Evolutionary conservation across 2,329 filamentous ascomycete genomes (phyloP), one percentile per base, ranked within the genome.

Genomic region (Penicillium sp.): DNA sequence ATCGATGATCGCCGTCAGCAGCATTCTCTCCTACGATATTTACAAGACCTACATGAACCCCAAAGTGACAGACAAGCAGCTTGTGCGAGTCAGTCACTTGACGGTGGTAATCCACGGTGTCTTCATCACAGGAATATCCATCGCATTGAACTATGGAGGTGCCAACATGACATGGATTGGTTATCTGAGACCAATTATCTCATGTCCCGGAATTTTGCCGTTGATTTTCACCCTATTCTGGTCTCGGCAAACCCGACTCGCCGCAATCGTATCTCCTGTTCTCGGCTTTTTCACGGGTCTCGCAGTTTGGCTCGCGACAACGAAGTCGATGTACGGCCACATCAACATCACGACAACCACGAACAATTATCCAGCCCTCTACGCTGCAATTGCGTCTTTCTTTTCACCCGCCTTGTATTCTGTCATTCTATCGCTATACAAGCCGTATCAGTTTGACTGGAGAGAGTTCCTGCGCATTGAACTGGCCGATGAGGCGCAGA

Each of bases 1-100:
- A 0, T 77, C 74, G 4, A 77, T 80, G 71, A 81, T 82, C 45
- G 79, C 79, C 1, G 79, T 81, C 21, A 78, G 75, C 66, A 78
- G 75, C 52, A 81, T 82, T 41, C 65, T 81, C 7, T 78, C 77
- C 5, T 75, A 79, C 46, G 79, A 82, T 55, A 60, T 81, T n/a
- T 82, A 77, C 65, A 74, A 76, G 45, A 80, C 77, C 4, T 81
- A 82, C 55, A 69, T 81, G 67, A 77, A 81, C 53, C 76, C 77
- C 0, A 62, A 67, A 8, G 78, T 78, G 0, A 72, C 70, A 1
- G 77, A 80, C 59, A 68, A 70, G 32, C 68, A 71, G 32, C 68
- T 76, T 0, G 65, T 81, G 3, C 63, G 67, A 14, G 74, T 78
- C 27, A 80, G 78, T 43, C 79, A 81, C 54, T 55, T 75, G n/a